A percentile compares a stretch with the other conserved stretches of the same genome.
Conservation (phyloP, 345 rosid species). For the Euphorbia tirucalli region DNA sequence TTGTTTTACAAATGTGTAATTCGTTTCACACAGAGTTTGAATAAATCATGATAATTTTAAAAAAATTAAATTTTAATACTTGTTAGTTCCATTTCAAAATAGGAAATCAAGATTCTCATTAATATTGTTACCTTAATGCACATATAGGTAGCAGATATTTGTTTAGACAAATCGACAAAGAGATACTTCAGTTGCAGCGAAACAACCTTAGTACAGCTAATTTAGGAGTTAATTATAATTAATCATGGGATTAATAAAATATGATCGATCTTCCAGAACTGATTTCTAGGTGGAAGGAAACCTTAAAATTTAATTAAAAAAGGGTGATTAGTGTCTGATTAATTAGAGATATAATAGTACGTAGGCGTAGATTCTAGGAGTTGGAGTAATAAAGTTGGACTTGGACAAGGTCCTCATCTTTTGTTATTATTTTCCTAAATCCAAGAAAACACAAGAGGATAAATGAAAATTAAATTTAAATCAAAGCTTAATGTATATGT, state of each 20-base stretch:
- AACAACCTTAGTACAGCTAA: slow-evolving; percentile 4
- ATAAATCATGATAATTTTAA: too few relatives aligned
- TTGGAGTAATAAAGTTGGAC: neutral
- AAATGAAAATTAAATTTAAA: too few relatives aligned
- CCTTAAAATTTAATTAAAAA: neutral
- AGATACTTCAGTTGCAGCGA: neutral
- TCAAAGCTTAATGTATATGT: too few relatives aligned
- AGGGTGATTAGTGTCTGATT: neutral
- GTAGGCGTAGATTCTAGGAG: neutral
- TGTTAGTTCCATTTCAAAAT: too few relatives aligned
- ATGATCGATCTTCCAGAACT: neutral
- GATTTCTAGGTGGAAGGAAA: neutral
- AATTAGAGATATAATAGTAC: neutral
- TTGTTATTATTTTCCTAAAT: neutral
- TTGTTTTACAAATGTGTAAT: too few relatives aligned
- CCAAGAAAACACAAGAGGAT: neutral
- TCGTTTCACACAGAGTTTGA: too few relatives aligned
- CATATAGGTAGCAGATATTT: neutral
- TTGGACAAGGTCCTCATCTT: slow-evolving; percentile 26
- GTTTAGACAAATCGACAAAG: slow-evolving; percentile 2
- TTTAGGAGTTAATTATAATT: too few relatives aligned
- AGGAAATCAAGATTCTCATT: neutral
- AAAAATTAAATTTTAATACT: too few relatives aligned
- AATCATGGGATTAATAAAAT: neutral
- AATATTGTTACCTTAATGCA: neutral